These are phyloP conservation scores for Globisporangium abappressorium DNA, from an alignment of 352 stramenopile species.

Conservation along the genomic window DNA sequence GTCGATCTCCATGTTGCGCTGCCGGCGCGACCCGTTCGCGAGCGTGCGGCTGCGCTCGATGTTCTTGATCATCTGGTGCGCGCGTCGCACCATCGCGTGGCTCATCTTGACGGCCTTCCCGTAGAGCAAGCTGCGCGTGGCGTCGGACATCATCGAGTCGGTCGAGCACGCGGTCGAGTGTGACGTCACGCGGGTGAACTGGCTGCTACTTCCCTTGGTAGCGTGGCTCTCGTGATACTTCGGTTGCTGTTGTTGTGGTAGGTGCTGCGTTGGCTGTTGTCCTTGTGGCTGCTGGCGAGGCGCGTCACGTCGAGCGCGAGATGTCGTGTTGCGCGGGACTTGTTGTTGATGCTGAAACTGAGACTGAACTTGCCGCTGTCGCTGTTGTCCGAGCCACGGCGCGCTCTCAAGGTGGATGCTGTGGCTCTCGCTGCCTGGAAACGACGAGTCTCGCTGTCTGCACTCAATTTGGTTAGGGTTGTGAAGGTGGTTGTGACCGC, in stretches of 20 bases:
- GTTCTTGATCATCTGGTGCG: constrained; percentile 16
- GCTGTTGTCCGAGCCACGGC: constrained; percentile 12
- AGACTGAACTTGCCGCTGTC: background rate
- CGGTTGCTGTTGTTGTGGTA: background rate
- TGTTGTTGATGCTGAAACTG: background rate
- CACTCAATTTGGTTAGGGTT: background rate
- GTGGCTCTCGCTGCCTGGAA: background rate
- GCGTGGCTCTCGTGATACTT: background rate
- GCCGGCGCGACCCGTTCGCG: background rate
- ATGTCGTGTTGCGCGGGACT: background rate
- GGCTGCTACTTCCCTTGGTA: constrained; percentile 10
- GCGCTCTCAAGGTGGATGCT: constrained; percentile 19
- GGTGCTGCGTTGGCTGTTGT: background rate
- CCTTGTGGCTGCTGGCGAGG: background rate
- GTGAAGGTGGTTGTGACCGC: background rate
- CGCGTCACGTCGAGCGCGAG: background rate
- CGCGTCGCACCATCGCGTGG: constrained; percentile 13
- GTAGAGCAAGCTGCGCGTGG: constrained; percentile 11
- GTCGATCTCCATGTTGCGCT: constrained; percentile 13
- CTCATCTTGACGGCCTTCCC: constrained; percentile 12
- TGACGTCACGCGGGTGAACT: constrained; percentile 1
- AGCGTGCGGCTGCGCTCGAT: constrained; percentile 14
- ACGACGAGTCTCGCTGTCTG: background rate
- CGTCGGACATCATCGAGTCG: constrained; percentile 10
- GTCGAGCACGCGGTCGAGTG: background rate